These are phyloP conservation scores for Yamadazyma sp. DNA, from an alignment of 1,139 yeast species.

Conservation along the genomic window DNA sequence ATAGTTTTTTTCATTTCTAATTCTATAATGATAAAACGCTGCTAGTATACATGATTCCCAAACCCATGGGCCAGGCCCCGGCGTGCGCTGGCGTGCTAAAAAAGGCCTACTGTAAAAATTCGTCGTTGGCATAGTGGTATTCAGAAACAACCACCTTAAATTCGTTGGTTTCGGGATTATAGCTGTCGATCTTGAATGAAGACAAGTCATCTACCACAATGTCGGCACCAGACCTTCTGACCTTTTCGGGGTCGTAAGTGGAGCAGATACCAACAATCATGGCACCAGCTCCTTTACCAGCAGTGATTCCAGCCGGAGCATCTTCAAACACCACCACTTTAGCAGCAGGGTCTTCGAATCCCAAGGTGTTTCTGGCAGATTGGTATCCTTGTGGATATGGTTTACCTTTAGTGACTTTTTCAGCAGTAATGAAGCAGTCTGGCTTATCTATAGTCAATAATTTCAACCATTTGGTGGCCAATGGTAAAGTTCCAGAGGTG, in stretches of 20 bases:
- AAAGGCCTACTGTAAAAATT: constrained; percentile 29
- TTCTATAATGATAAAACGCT: neutral
- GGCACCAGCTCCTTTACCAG: constrained; percentile 86
- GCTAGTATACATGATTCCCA: constrained; percentile 3
- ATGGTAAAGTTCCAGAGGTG: constrained; percentile 74
- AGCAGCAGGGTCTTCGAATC: constrained; percentile 44
- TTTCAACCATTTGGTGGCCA: constrained; percentile 79
- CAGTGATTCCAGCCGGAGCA: constrained; percentile 84
- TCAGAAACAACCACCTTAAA: constrained; percentile 45
- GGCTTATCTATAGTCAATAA: constrained; percentile 64
- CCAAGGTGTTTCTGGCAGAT: constrained; percentile 59
- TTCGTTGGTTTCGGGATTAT: constrained; percentile 46
- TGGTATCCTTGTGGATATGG: constrained; percentile 85
- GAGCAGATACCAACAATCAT: constrained; percentile 81
- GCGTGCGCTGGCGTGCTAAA: too few species aligned
- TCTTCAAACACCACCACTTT: constrained; percentile 78
- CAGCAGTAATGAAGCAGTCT: constrained; percentile 76
- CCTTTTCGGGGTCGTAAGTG: constrained; percentile 67
- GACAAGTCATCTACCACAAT: constrained; percentile 74
- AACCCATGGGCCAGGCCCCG: too few species aligned
- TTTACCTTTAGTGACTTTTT: constrained; percentile 72
- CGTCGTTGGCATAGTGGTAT: constrained; percentile 48
- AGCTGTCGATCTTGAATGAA: constrained; percentile 42
- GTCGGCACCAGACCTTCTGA: constrained; percentile 75
- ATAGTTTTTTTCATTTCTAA: neutral